Evolutionary conservation across 108 stramenopile genomes (phyloP).

Genomic region (Schizochytrium sp.): DNA sequence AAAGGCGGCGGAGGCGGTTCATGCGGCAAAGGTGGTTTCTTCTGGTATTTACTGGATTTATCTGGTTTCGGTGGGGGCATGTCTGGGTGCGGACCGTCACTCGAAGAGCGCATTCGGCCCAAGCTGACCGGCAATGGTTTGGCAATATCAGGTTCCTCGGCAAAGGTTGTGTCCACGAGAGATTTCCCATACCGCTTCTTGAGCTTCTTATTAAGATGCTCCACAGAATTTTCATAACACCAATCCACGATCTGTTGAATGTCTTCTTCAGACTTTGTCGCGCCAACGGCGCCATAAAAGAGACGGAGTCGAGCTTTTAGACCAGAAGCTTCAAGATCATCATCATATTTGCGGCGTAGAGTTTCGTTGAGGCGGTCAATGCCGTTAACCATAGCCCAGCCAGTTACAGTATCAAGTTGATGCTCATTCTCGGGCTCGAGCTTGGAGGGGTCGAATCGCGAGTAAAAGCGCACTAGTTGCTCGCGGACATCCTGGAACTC

Average conservation of each 20-base stretch:
- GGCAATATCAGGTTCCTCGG: constrained; percentile 3
- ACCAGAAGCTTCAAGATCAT: constrained; percentile 14
- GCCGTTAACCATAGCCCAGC: constrained; percentile 39
- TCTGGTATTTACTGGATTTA: not conserved
- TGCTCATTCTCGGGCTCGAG: constrained; percentile 52
- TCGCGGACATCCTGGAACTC: constrained; percentile 50
- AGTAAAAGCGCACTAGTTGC: constrained; percentile 40
- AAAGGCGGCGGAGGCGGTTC: constrained; percentile 33
- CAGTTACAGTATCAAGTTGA: constrained; percentile 38
- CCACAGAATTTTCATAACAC: constrained; percentile 42
- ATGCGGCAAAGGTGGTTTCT: not conserved
- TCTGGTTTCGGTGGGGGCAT: constrained; percentile 25
- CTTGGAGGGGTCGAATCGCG: constrained; percentile 41
- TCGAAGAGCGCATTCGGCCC: not conserved
- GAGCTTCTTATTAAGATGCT: constrained; percentile 44
- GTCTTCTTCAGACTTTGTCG: not conserved
- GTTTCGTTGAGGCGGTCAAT: constrained; percentile 51
- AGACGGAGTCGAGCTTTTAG: constrained; percentile 8
- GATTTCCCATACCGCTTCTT: constrained; percentile 54
- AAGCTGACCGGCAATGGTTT: not conserved
- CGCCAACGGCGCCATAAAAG: constrained; percentile 49
- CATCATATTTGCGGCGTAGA: constrained; percentile 37
- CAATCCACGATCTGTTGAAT: constrained; percentile 19
- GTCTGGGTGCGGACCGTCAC: not conserved
- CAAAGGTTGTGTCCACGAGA: constrained; percentile 39